These are phyloP conservation scores for Globisporangium takayamanum DNA, from an alignment of 352 stramenopile species.

Conservation along the genomic window DNA sequence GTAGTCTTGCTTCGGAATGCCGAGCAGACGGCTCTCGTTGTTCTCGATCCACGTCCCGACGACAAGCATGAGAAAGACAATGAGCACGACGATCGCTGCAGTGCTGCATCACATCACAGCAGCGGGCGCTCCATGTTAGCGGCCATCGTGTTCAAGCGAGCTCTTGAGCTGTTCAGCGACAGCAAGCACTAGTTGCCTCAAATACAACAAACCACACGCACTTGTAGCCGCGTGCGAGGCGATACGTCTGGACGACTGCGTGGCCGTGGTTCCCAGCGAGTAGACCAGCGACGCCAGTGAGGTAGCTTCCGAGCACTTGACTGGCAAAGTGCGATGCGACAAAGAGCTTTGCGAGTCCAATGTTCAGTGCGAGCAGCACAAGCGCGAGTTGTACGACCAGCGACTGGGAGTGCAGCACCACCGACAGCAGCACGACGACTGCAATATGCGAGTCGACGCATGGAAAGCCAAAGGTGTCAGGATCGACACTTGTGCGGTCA, in stretches of 20 bases:
- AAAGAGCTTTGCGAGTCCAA: slow-evolving; percentile 29
- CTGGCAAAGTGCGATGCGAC: slow-evolving; percentile 44
- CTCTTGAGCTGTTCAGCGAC: too few relatives aligned
- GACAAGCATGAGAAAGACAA: slow-evolving; percentile 47
- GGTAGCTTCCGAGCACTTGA: slow-evolving; percentile 54
- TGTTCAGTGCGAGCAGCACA: slow-evolving; percentile 22
- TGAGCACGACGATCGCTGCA: slow-evolving; percentile 33
- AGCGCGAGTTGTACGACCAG: slow-evolving; percentile 18
- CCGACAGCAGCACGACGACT: slow-evolving; percentile 56
- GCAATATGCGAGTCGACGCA: slow-evolving; percentile 76
- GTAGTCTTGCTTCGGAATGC: slow-evolving; percentile 56
- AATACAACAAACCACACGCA: neutral
- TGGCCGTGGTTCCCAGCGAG: slow-evolving; percentile 57
- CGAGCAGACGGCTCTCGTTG: slow-evolving; percentile 61
- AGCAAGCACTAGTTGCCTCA: neutral
- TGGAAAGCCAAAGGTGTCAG: slow-evolving; percentile 18
- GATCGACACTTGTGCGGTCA: slow-evolving; percentile 12
- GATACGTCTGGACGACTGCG: slow-evolving; percentile 36
- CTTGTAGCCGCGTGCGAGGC: slow-evolving; percentile 40
- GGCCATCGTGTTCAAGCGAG: neutral
- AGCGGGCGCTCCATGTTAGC: neutral
- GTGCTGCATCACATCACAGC: slow-evolving; percentile 13
- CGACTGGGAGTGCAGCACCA: slow-evolving; percentile 35
- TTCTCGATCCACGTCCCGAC: slow-evolving; percentile 67
- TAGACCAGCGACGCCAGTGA: slow-evolving; percentile 48